A percentile compares a stretch with the other conserved stretches of the same genome.
phyloP scores from a whole-genome alignment of 2,329 filamentous ascomycete genomes.

The Microsporum audouinii region DNA sequence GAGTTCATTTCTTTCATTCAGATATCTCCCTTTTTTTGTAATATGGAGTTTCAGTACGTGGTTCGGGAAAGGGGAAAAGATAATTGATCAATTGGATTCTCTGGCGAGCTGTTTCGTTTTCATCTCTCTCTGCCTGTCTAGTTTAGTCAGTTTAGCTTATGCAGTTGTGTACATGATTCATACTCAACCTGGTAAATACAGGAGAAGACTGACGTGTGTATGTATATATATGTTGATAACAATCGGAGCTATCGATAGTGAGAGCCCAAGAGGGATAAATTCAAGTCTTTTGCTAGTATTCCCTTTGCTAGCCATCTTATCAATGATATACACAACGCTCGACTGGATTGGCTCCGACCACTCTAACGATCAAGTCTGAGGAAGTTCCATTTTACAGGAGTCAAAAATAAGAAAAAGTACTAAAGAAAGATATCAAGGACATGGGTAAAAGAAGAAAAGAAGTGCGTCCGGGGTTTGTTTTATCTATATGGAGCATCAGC shows the following conservation, averaged over 20 bases:
- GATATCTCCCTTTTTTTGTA: neutral
- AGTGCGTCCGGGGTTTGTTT: slow-evolving; percentile 17
- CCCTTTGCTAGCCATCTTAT: neutral
- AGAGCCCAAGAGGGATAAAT: neutral
- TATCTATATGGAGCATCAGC: slow-evolving; percentile 89
- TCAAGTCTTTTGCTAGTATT: neutral
- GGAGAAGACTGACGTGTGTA: neutral
- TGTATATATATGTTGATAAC: neutral
- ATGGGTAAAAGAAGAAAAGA: neutral
- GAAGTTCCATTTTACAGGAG: neutral
- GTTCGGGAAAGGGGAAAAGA: neutral
- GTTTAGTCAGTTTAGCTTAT: neutral
- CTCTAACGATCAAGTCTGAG: neutral
- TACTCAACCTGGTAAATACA: too few species aligned
- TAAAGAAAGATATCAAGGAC: neutral
- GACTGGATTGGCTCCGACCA: neutral
- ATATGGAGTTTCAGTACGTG: neutral
- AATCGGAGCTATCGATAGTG: neutral
- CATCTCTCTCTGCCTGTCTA: neutral
- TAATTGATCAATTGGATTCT: neutral
- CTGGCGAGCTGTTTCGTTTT: neutral
- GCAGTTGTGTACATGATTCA: neutral
- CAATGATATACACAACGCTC: slow-evolving; percentile 2
- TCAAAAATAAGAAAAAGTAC: neutral
- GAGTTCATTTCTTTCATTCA: too few species aligned